phyloP scores from a whole-genome alignment of 805 yeast genomes.

The Wickerhamiella parazyma region DNA sequence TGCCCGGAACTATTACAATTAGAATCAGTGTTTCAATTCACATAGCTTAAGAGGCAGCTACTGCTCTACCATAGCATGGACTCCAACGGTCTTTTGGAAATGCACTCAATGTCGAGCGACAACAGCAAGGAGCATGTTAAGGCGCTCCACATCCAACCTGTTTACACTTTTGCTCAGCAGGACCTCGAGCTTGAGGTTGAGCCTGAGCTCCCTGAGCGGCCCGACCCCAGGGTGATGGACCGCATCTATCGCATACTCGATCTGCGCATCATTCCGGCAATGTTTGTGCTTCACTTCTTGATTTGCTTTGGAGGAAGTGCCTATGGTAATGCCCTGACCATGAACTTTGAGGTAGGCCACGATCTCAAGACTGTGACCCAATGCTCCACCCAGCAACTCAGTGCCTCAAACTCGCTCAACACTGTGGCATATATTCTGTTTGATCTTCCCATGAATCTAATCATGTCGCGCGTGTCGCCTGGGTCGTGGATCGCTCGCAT shows the following conservation, averaged over 20 bases:
- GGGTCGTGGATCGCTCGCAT: slow-evolving; percentile 76
- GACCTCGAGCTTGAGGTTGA: no score
- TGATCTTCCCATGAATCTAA: slow-evolving; percentile 77
- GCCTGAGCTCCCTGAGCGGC: not conserved
- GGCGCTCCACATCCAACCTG: no score
- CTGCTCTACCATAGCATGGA: no score
- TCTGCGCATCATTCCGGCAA: slow-evolving; percentile 60
- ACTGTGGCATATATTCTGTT: slow-evolving; percentile 74
- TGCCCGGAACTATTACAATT: no score
- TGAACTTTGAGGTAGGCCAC: slow-evolving; percentile 52
- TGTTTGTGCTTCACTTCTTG: slow-evolving; percentile 67
- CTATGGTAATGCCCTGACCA: slow-evolving; percentile 67
- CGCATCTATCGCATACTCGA: slow-evolving; percentile 44
- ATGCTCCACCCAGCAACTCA: slow-evolving; percentile 42
- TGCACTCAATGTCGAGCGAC: no score
- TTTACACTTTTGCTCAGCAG: no score
- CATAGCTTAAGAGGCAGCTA: no score
- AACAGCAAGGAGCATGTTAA: no score
- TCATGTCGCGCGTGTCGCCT: slow-evolving; percentile 73
- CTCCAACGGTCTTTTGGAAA: no score
- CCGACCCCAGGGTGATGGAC: slow-evolving; percentile 14
- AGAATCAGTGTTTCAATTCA: no score
- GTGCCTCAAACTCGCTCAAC: slow-evolving; percentile 68
- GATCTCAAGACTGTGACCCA: slow-evolving; percentile 41
- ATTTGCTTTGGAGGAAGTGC: slow-evolving; percentile 67